Base-by-base conservation (phyloP, 352 stramenopile genomes). In the Phytophthora pistaciae region DNA sequence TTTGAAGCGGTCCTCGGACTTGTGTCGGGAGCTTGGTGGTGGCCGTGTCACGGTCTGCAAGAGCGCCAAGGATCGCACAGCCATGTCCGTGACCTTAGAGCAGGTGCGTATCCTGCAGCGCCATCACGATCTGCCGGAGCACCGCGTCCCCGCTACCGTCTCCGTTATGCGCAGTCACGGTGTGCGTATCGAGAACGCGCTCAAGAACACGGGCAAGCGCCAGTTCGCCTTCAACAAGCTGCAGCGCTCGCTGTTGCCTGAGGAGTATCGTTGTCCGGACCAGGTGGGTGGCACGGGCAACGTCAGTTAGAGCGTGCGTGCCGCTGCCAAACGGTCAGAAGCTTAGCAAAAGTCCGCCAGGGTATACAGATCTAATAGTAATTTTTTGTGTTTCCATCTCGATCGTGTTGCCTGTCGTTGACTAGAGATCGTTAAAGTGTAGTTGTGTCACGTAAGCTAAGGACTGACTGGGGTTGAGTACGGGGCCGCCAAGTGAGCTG, bases 41-140 rank as follows among this genome's bases (percentile, higher is more conserved):
- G 96, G 95, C 1, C 93, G 94, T 49, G 87, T 98, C 18, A 98
- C 98, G 0, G 98, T 99, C 54, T 99, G 97, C 72, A 99, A 99
- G 70, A 98, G 88, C 76, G 97, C 97, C 16, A 99, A 99, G 76
- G 97, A 99, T 81, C 90, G 97, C 48, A 99, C 97, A 40, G 96
- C 95, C 53, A 99, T 99, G 97, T 98, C 97, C 20, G 92, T 99
- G 27, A 99, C 97, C 27, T 91, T 99, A 31, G 98, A 99, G 74
- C 92, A 99, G 68, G 93, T 94, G 31, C 88, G 89, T 29, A 95
- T 97, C 33, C 59, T 97, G 77, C 84, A 92, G 55, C 85, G 85
- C 29, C 89, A 96, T 70, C 90, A 97, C 66, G 89, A 94, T 55
- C 63, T 97, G 52, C 89, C 87, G 2, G 61, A 62, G 25, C 84